Percentiles rank a stretch among this genome's conserved stretches.
Conservation (phyloP, 2,329 filamentous ascomycete genomes). For the Ambrosiella cleistominuta region DNA sequence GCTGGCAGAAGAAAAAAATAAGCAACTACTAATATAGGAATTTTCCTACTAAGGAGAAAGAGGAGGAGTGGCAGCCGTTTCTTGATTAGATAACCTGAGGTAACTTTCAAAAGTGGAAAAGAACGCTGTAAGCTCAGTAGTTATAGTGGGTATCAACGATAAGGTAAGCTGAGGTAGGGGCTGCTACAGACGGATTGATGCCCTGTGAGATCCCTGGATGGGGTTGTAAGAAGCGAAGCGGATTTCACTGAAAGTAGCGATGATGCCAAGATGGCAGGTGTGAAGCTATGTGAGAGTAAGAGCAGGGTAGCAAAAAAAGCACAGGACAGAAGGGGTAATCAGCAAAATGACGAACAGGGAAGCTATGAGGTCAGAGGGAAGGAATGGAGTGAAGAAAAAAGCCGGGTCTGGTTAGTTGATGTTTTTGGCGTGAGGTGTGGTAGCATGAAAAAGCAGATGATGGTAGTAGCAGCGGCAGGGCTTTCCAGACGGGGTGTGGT, state of each 20-base stretch:
- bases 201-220: too few relatives aligned
- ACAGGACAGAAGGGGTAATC: too few relatives aligned
- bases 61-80: not conserved
- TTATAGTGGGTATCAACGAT: not conserved
- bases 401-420: not conserved
- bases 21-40: constrained; percentile 1
- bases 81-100: not conserved
- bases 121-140: not conserved
- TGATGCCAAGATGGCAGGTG: too few relatives aligned
- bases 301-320: too few relatives aligned
- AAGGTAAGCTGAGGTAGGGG: too few relatives aligned
- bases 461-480: not conserved
- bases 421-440: not conserved
- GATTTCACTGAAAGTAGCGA: too few relatives aligned
- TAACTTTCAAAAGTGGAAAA: not conserved
- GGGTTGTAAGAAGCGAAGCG: too few relatives aligned
- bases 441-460: not conserved
- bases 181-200: too few relatives aligned
- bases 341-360: not conserved
- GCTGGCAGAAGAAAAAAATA: constrained; percentile 6
- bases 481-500: not conserved
- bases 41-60: not conserved
- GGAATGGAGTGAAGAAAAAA: not conserved
- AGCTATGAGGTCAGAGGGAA: not conserved
- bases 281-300: too few relatives aligned